Conservation (phyloP, 106 monocot species). For the Triglochin maritima region DNA sequence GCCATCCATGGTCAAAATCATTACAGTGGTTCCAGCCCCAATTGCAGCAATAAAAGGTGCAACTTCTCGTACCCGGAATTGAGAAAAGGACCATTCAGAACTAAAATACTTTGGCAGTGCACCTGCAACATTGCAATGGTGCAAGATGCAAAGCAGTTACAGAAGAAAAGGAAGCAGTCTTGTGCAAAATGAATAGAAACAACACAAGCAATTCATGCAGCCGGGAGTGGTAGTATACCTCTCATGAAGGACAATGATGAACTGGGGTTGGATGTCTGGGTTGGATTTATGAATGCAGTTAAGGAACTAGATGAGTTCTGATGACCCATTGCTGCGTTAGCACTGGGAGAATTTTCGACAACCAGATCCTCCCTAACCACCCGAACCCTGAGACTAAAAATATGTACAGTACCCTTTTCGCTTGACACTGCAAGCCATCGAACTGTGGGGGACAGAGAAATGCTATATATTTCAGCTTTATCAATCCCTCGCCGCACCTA, state of each 20-base stretch:
- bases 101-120: constrained; percentile 93
- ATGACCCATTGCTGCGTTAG: constrained; percentile 34
- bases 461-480: constrained; percentile 89
- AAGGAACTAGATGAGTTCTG: constrained; percentile 69
- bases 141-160: background rate
- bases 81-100: constrained; percentile 98
- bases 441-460: constrained; percentile 71
- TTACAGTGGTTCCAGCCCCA: constrained; percentile 65
- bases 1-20: constrained; percentile 80
- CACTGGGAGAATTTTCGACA: constrained; percentile 17
- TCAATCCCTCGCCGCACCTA: constrained; percentile 88
- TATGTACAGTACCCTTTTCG: constrained; percentile 88
- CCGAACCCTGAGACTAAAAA: constrained; percentile 83
- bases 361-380: constrained; percentile 64
- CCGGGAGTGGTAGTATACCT: constrained; percentile 22
- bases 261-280: constrained; percentile 46
- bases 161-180: background rate
- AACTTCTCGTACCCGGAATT: constrained; percentile 72
- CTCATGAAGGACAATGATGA: constrained; percentile 87
- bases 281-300: constrained; percentile 57
- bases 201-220: background rate
- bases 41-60: constrained; percentile 72
- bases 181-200: background rate
- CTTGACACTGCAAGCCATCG: constrained; percentile 91
- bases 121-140: constrained; percentile 29